Percentiles rank a stretch among this genome's conserved stretches.
Conservation (phyloP, 768 basidiomycete species). For the Mycena venus region DNA sequence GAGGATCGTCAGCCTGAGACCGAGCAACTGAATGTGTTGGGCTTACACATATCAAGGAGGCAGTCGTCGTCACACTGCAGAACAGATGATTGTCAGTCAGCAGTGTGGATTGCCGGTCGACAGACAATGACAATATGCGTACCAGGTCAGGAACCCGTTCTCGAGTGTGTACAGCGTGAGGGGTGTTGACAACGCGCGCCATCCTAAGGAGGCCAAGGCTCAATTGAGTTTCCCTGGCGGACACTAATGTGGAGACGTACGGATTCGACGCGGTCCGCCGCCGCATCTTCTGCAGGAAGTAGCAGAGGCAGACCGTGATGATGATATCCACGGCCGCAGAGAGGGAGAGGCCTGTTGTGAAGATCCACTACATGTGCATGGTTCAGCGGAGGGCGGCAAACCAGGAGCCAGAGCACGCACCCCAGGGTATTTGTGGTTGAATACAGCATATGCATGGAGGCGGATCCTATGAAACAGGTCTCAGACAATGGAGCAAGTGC, state of each 20-base stretch:
- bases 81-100: not conserved
- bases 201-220: conserved; percentile 44
- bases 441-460: conserved; percentile 3
- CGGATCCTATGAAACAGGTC: not conserved
- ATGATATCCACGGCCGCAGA: conserved; percentile 52
- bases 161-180: conserved; percentile 53
- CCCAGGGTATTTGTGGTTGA: conserved; percentile 21
- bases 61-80: conserved; percentile 43
- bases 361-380: conserved; percentile 48
- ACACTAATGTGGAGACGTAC: not conserved
- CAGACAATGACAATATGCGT: not conserved
- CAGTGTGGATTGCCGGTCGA: not conserved
- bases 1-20: not conserved
- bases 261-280: conserved; percentile 22
- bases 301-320: conserved; percentile 48
- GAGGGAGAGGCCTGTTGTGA: conserved; percentile 53
- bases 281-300: conserved; percentile 44
- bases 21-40: not conserved
- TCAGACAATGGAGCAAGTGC: not conserved
- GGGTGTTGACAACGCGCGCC: conserved; percentile 47
- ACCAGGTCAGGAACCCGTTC: conserved; percentile 50
- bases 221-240: too few relatives aligned
- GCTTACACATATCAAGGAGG: conserved; percentile 52
- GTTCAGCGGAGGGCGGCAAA: too few relatives aligned
- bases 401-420: not conserved